Percentiles rank a stretch among this genome's conserved stretches.
phyloP scores from a whole-genome alignment of 164 flowering plant genomes.

The Aristolochia contorta region DNA sequence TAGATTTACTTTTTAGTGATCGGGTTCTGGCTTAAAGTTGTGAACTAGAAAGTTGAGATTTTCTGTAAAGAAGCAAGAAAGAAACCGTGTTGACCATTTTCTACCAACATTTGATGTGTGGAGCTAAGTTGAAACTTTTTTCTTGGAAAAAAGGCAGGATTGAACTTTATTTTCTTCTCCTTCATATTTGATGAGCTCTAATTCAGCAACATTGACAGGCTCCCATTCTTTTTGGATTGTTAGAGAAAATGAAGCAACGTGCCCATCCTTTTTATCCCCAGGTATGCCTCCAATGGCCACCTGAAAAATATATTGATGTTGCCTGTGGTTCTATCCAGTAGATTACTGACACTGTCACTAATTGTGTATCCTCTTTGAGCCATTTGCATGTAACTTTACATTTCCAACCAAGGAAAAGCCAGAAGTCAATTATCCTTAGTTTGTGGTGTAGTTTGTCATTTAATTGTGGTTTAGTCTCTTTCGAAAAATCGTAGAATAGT shows the following conservation, averaged over 20 bases:
- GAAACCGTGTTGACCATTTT: too few species aligned
- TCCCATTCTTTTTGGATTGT: slow-evolving; percentile 63
- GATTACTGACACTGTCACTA: too few species aligned
- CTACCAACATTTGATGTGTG: neutral
- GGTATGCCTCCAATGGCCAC: slow-evolving; percentile 21
- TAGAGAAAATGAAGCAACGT: slow-evolving; percentile 52
- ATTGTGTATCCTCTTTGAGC: too few species aligned
- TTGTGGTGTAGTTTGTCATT: too few species aligned
- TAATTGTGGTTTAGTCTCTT: too few species aligned
- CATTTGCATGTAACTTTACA: too few species aligned
- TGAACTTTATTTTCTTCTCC: neutral
- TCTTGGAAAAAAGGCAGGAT: neutral
- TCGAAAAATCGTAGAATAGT: neutral
- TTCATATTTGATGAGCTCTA: neutral
- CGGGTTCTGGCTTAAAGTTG: too few species aligned
- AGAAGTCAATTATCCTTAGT: neutral
- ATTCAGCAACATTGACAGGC: slow-evolving; percentile 31
- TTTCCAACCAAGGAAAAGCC: neutral
- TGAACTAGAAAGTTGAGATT: too few species aligned
- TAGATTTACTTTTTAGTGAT: too few species aligned
- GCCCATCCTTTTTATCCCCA: slow-evolving; percentile 56
- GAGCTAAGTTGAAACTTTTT: neutral
- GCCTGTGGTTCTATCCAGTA: too few species aligned
- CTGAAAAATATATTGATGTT: too few species aligned
- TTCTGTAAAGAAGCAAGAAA: too few species aligned